Evolutionary conservation across 2,329 filamentous ascomycete genomes (phyloP), one percentile per base, ranked within the genome.

Genomic region (Coniella vitis): DNA sequence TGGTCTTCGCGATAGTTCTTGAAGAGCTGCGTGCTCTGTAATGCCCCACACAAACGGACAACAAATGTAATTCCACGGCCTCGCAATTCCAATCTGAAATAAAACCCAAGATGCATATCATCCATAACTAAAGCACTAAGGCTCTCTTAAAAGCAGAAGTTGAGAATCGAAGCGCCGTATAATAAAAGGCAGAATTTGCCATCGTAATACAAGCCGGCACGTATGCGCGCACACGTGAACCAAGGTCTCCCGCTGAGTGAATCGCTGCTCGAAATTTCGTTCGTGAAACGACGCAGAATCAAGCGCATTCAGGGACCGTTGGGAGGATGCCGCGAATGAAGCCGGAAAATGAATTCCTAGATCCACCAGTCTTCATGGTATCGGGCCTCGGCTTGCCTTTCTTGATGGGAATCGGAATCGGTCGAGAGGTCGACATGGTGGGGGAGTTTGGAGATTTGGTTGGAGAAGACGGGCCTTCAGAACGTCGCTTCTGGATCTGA

Each of bases 381-480:
- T 41, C 16, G 45, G 45, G 37, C 44, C 48, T 51, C 39, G 48
- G 39, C 41, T 44, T 53, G 51, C 44, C 49, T 44, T 53, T 53
- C 48, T 50, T 51, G 38, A 25, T 31, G 14, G 38, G 22, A 19
- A 22, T 47, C 17, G 45, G 34, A 38, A 53, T 51, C 51, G 51
- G 48, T 45, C 48, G 51, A 37, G 51, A 39, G 44, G 44, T 41
- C 48, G 51, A 48, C 39, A 42, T 51, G 56, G 58, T 60, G 55
- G 56, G 59, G 47, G 62, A 65, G 60, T 29, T 29, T 29, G 25
- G 25, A 29, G 68, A 60, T 63, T 71, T 68, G 65, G 63, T 63
- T 52, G 66, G 64, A 66, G 68, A 71, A 71, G 76, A 82, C 78
- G 78, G 78, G 78, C 75, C 78, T 76, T 75, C 75, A 75, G 76